A percentile compares a stretch with the other conserved stretches of the same genome.
Evolutionary conservation across 2,329 filamentous ascomycete species (phyloP).

Genomic region (Sporothrix pseudoabietina): DNA sequence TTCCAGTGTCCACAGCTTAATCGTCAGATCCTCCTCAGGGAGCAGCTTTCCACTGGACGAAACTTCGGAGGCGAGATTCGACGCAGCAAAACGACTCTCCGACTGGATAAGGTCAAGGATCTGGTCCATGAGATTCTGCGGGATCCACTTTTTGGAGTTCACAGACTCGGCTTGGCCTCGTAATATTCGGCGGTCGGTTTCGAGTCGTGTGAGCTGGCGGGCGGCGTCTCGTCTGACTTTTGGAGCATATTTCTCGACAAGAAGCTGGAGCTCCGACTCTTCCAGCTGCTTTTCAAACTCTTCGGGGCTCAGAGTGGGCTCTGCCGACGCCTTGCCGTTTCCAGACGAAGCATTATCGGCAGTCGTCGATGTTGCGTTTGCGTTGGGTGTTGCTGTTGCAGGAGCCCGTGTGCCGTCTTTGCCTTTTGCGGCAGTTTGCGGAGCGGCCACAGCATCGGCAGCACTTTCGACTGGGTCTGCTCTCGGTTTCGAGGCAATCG

Average conservation of each 20-base stretch:
- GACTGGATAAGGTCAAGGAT: constrained; percentile 72
- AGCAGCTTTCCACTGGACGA: constrained; percentile 53
- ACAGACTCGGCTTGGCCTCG: constrained; percentile 75
- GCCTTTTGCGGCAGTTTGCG: constrained; percentile 20
- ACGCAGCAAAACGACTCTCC: constrained; percentile 62
- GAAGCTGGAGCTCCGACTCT: constrained; percentile 81
- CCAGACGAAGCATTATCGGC: constrained; percentile 36
- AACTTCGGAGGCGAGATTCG: constrained; percentile 52
- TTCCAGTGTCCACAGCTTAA: constrained; percentile 82
- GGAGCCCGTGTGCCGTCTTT: constrained; percentile 29
- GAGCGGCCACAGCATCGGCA: constrained; percentile 37
- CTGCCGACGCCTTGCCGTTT: constrained; percentile 33
- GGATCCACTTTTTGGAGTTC: constrained; percentile 76
- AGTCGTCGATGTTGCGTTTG: constrained; percentile 33
- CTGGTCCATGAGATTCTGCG: constrained; percentile 74
- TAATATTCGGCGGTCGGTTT: constrained; percentile 82
- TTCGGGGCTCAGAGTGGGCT: constrained; percentile 70
- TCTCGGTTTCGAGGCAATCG: constrained; percentile 79
- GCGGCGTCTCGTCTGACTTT: constrained; percentile 79
- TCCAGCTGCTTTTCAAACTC: constrained; percentile 89
- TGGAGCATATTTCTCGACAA: constrained; percentile 80
- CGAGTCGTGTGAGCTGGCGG: constrained; percentile 74
- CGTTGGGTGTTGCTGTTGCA: constrained; percentile 28
- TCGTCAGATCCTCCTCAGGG: constrained; percentile 75
- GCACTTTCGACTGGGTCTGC: constrained; percentile 55